Percentiles rank a stretch among this genome's conserved stretches.
Conservation (phyloP, 2,329 filamentous ascomycete genomes). For the Phyllosticta capitalensis region DNA sequence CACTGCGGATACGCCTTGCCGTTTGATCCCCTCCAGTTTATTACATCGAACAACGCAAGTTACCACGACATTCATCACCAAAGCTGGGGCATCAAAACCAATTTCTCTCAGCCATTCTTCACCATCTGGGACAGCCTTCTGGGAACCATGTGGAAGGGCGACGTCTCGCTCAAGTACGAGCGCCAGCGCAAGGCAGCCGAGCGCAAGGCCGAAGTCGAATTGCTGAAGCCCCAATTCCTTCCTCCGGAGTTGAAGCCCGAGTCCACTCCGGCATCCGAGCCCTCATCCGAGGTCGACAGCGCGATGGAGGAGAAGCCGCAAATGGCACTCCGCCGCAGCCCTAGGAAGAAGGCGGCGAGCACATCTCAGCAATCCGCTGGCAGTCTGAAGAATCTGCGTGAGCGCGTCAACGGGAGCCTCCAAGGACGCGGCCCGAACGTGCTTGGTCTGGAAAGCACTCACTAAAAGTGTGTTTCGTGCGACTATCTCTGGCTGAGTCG, state of each 20-base stretch:
- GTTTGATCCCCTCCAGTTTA: conserved; percentile 84
- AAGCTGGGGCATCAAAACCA: conserved; percentile 97
- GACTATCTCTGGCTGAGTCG: not conserved
- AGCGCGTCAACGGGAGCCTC: conserved; percentile 36
- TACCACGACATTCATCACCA: conserved; percentile 99
- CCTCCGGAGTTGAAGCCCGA: conserved; percentile 5
- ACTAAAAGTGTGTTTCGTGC: conserved; percentile 15
- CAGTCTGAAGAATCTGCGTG: conserved; percentile 34
- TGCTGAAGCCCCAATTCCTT: conserved; percentile 16
- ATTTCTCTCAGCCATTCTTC: conserved; percentile 87
- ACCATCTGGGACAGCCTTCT: conserved; percentile 86
- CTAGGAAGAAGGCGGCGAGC: conserved; percentile 33
- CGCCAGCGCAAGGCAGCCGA: conserved; percentile 46
- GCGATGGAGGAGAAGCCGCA: conserved; percentile 16
- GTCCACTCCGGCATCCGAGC: conserved; percentile 13
- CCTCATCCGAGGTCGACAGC: conserved; percentile 18
- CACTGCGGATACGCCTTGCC: conserved; percentile 96
- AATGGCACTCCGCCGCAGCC: conserved; percentile 28
- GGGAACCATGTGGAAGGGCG: conserved; percentile 69
- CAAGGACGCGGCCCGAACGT: conserved; percentile 38
- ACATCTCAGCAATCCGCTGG: conserved; percentile 29
- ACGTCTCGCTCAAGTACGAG: conserved; percentile 50
- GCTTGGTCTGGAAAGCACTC: conserved; percentile 35
- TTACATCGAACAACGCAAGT: conserved; percentile 89
- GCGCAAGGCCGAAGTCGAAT: conserved; percentile 45